phyloP scores from a whole-genome alignment of 495 filamentous ascomycete species.

The Xylaria telfairii region DNA sequence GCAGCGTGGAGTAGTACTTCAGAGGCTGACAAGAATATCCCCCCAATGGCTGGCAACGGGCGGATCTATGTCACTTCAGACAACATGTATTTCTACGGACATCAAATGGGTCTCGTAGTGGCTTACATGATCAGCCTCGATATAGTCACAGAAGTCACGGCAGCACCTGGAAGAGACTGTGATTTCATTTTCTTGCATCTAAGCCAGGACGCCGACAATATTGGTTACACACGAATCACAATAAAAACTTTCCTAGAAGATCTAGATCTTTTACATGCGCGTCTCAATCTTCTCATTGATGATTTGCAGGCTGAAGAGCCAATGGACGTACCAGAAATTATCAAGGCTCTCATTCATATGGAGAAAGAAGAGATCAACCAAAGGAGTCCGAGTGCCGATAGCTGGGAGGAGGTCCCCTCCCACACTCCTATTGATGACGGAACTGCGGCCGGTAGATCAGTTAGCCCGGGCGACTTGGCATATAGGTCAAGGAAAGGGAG shows the following conservation, averaged over 20 bases:
- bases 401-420: conserved; percentile 87
- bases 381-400: conserved; percentile 77
- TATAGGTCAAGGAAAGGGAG: conserved; percentile 64
- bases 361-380: conserved; percentile 65
- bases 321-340: conserved; percentile 58
- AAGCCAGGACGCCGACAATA: conserved; percentile 63
- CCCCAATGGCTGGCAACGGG: conserved; percentile 63
- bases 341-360: conserved; percentile 57
- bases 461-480: conserved; percentile 58
- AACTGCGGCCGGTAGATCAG: conserved; percentile 49
- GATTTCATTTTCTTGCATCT: conserved; percentile 93
- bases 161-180: conserved; percentile 85
- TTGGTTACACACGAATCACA: conserved; percentile 72
- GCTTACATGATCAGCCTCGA: conserved; percentile 75
- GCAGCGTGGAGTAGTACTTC: conserved; percentile 59
- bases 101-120: conserved; percentile 89
- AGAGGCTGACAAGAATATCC: conserved; percentile 40
- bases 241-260: conserved; percentile 94
- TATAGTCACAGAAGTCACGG: conserved; percentile 85
- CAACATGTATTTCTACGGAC: conserved; percentile 93
- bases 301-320: conserved; percentile 71
- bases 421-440: conserved; percentile 68
- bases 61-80: conserved; percentile 85
- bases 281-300: conserved; percentile 82
- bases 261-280: conserved; percentile 76